phyloP scores from a whole-genome alignment of 2,329 filamentous ascomycete species.

The Pseudogymnoascus sp. region DNA sequence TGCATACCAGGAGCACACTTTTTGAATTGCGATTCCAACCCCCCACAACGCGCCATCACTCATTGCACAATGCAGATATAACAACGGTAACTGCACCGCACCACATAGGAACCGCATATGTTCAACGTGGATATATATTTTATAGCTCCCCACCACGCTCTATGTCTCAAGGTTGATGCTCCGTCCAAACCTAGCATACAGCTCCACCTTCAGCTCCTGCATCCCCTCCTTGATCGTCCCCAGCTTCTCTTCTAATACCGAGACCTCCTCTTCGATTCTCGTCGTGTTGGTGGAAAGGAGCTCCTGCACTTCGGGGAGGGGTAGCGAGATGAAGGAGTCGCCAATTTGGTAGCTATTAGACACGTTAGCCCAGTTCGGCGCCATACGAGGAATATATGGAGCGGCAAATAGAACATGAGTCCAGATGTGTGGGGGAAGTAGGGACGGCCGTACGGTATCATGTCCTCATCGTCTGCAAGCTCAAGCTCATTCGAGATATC shows the following conservation, averaged over 20 bases:
- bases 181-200: conserved; percentile 90
- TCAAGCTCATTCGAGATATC: conserved; percentile 87
- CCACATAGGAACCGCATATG: background rate
- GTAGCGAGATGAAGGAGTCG: conserved; percentile 85
- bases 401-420: background rate
- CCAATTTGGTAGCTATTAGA: conserved; percentile 80
- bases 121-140: conserved; percentile 10
- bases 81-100: background rate
- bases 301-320: conserved; percentile 76
- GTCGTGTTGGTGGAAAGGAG: conserved; percentile 65
- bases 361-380: background rate
- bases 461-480: conserved; percentile 88
- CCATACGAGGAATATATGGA: no score
- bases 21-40: background rate
- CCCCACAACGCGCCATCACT: background rate
- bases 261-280: conserved; percentile 68
- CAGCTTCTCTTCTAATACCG: conserved; percentile 67
- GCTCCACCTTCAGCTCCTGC: conserved; percentile 76
- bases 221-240: conserved; percentile 73
- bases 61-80: background rate
- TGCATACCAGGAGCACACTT: background rate
- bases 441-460: conserved; percentile 61
- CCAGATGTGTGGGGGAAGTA: background rate
- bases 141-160: conserved; percentile 20
- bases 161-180: conserved; percentile 95